A percentile compares a stretch with the other conserved stretches of the same genome.
Evolutionary conservation across 768 basidiomycete species (phyloP).

Genomic region (Rhizopogon vinicolor): DNA sequence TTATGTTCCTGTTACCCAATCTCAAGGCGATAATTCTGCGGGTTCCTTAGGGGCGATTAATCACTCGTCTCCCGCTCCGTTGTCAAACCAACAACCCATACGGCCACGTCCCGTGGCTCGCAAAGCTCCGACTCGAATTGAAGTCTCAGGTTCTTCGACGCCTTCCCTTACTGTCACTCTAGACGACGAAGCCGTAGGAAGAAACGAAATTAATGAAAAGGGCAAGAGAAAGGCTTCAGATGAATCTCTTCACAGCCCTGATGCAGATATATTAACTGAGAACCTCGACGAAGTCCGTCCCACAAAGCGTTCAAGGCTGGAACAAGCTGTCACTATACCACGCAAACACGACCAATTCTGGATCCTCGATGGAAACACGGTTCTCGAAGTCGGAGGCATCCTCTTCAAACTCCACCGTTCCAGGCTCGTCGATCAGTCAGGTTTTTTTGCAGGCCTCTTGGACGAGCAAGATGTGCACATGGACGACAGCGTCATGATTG

Average conservation of each 20-base stretch:
- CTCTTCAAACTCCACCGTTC: constrained; percentile 34
- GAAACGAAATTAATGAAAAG: neutral
- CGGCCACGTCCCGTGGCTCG: neutral
- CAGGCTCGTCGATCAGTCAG: constrained; percentile 25
- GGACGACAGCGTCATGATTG: constrained; percentile 1
- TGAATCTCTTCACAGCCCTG: neutral
- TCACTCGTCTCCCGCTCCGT: neutral
- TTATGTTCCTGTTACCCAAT: neutral
- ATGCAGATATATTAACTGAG: neutral
- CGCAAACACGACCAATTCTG: constrained; percentile 21
- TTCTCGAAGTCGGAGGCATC: constrained; percentile 29
- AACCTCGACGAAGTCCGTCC: neutral
- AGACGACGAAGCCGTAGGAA: neutral
- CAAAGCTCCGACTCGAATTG: neutral
- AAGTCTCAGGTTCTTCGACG: neutral
- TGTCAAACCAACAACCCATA: neutral
- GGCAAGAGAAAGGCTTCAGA: neutral
- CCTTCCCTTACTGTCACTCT: neutral
- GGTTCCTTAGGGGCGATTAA: neutral
- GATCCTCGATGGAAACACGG: constrained; percentile 31
- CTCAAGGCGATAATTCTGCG: neutral
- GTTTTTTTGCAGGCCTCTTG: constrained; percentile 28
- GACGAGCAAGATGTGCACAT: constrained; percentile 11
- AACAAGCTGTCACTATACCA: neutral
- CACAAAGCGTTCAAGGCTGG: neutral